phyloP scores from a whole-genome alignment of 331 rosid species.

The Ulmus americana region DNA sequence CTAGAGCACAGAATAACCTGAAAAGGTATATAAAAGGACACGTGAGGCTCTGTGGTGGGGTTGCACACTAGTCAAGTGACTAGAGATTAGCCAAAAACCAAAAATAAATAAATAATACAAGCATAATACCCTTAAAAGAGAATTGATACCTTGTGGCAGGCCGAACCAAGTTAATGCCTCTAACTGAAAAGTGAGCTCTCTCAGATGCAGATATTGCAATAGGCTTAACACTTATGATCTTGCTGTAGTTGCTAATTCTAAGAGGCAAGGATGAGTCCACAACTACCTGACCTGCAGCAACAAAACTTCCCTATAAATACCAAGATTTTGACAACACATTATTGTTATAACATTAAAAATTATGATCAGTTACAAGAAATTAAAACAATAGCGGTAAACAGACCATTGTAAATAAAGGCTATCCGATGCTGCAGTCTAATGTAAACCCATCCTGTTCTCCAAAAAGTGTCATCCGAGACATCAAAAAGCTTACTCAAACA shows the following conservation, averaged over 20 bases:
- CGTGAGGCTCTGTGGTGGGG: background rate
- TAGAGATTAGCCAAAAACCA: background rate
- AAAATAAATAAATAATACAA: background rate
- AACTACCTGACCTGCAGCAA: constrained; percentile 66
- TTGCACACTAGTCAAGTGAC: background rate
- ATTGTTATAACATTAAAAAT: background rate
- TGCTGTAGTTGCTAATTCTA: constrained; percentile 43
- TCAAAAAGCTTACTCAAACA: constrained; percentile 57
- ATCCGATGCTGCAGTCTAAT: constrained; percentile 56
- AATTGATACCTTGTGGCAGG: constrained; percentile 55
- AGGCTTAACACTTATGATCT: constrained; percentile 62
- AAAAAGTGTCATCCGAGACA: constrained; percentile 54
- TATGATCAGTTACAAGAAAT: background rate
- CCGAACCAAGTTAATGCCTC: constrained; percentile 56
- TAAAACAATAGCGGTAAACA: constrained; percentile 18
- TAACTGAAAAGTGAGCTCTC: constrained; percentile 51
- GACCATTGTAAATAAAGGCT: constrained; percentile 69
- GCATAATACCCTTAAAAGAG: background rate
- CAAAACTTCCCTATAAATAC: background rate
- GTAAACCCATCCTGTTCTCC: constrained; percentile 88
- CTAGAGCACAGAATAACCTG: constrained; percentile 85
- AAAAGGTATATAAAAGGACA: constrained; percentile 13
- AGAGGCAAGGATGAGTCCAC: constrained; percentile 62
- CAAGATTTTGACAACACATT: background rate
- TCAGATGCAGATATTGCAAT: constrained; percentile 65